Base-by-base conservation (phyloP, 305 asterid genomes). In the Fraxinus platypoda region DNA sequence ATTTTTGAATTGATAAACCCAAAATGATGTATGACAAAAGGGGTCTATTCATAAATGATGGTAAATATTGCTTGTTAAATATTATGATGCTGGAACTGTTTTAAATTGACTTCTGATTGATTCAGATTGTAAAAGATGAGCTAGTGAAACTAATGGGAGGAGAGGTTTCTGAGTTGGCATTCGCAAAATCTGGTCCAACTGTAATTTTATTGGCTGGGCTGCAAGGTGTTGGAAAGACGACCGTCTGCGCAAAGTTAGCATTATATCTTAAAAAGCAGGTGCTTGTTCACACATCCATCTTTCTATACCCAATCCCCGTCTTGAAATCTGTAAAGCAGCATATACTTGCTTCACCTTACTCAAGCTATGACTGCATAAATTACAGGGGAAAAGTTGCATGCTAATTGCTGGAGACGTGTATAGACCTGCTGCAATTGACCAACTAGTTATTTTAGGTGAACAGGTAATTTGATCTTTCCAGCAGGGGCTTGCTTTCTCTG, bases 151-250 rank as follows among this genome's bases (percentile, higher is more conserved):
- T 96, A 80, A 96, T 96, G 99, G 99, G 99, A 43, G 97, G 98
- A 86, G 97, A 93, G 87, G 98, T 94, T 80, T 91, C 99, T 73
- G 99, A 96, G 85, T 91, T 96, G 83, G 92, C 85, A 13, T 94
- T 86, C 86, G 93, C 98, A 72, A 94, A 93, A 81, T 88, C 91
- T 77, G 89, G 85, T 57, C 99, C 99, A 30, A 94, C 98, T 64
- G 92, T 94, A 70, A 94, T 96, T 84, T 86, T 96, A 85, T 89
- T 96, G 90, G 99, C 99, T 37, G 98, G 99, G 81, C 84, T 96
- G 86, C 99, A 96, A 92, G 98, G 99, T 86, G 99, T 96, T 88
- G 99, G 99, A 83, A 96, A 96, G 91, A 96, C 99, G 68, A 94
- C 99, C 28, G 98, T 96, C 86, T 79, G 98, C 54, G 98, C 98